Evolutionary conservation across 176 grass and related monocot genomes (phyloP).

Genomic region (Avena eriantha): DNA sequence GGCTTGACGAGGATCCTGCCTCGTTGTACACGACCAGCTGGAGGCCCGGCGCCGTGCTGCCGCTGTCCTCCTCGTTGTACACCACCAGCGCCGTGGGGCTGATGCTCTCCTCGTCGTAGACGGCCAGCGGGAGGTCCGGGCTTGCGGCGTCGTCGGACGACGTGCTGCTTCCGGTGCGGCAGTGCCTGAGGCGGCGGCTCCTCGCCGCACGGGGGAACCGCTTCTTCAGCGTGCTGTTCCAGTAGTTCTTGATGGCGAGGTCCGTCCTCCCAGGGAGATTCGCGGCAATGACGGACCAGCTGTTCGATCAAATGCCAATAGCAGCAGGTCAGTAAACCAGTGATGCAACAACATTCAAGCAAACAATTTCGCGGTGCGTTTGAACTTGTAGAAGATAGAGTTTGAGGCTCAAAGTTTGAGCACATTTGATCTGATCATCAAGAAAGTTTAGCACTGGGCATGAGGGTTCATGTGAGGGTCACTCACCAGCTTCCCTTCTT

Average conservation of each 20-base stretch:
- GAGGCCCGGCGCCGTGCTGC: conserved; percentile 6
- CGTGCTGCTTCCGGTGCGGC: conserved; percentile 32
- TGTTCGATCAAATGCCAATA: conserved; percentile 22
- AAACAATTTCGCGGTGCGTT: not conserved
- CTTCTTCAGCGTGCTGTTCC: conserved; percentile 74
- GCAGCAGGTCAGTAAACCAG: conserved; percentile 7
- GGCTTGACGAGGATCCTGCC: conserved; percentile 31
- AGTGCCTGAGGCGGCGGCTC: not conserved
- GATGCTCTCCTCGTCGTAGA: conserved; percentile 43
- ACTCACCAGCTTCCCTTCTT: conserved; percentile 56
- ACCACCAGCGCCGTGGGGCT: not conserved
- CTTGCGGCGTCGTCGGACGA: conserved; percentile 32
- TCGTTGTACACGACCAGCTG: conserved; percentile 22
- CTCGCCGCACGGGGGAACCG: conserved; percentile 37
- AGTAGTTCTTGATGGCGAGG: conserved; percentile 69
- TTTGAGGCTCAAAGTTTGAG: not conserved
- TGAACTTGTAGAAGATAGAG: not conserved
- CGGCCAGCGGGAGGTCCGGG: conserved; percentile 5
- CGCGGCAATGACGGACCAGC: conserved; percentile 59
- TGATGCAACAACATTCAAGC: not conserved
- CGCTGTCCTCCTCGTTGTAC: conserved; percentile 34
- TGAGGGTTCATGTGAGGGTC: not conserved
- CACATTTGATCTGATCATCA: not conserved
- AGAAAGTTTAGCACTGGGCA: not conserved
- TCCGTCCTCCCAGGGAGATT: conserved; percentile 62